Base-by-base conservation (phyloP, 2,329 filamentous ascomycete genomes). In the Clonostachys byssicola region DNA sequence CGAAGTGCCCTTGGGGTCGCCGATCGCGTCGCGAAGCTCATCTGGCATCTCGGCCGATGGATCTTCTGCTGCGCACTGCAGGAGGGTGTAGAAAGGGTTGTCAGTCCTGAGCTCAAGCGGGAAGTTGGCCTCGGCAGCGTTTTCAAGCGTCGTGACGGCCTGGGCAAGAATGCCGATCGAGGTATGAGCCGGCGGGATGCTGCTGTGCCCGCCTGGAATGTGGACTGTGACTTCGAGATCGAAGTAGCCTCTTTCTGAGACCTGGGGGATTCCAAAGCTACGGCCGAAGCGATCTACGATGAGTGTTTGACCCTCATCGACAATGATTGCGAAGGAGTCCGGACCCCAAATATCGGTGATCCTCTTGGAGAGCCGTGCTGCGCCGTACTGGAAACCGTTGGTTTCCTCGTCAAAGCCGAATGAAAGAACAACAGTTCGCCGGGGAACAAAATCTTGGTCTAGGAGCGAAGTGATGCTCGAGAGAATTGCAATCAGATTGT, bases 341-440 rank as follows among this genome's bases (percentile, higher is more conserved):
- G 73, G 65, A 3, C 80, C 80, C 52, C 81, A 83, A 33, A 67
- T 68, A 12, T 70, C 59, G 14, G 75, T 47, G 9, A 85, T 61
- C 30, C 65, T 61, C 0, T 61, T 41, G 0, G 75, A 66, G 7
- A 85, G 67, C n/a, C 67, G 56, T 2, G 64, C 58, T 1, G 78
- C 80, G 9, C 81, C 80, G 23, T 30, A 30, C 10, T 73, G 60
- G 1, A 49, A 48, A 2, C 78, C 81, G 1, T 71, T 75, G 35
- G 75, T 73, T 59, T 85, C 81, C 59, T 86, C 81, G 54, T 86
- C 82, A 47, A 83, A 85, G 5, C 82, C 82, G 53, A 83, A 81
- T 0, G 79, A 75, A 1, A 85, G 55, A 6, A 85, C 61, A 5
- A 86, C 54, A 1, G 79, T 81, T 9, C 82, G 70, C 44, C 68